Base-by-base conservation (phyloP, 345 rosid species). In the Gossypium stocksii region DNA sequence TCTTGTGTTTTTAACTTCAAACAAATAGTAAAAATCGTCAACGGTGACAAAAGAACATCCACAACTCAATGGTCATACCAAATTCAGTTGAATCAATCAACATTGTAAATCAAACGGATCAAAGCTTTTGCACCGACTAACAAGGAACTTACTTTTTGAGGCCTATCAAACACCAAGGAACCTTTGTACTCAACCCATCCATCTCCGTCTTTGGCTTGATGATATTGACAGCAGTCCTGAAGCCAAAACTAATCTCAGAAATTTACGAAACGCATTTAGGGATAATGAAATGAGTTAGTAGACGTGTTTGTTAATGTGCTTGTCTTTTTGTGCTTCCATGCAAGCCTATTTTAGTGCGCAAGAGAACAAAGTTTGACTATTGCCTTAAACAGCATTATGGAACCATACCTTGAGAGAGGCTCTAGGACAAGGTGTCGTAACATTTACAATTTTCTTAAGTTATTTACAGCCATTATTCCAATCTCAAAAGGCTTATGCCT, bases 141-240 rank as follows among this genome's bases (percentile, higher is more conserved):
- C 4, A 19, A 65, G 44, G 65, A 76, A 23, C 59, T 25, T 82
- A 93, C 98, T 91, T 89, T 93, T 65, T 90, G 97, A 66, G 87
- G 89, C 84, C 82, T 84, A 79, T 90, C 91, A 64, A 90, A 96
- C 15, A 84, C 89, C 89, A 96, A 82, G 7, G 99, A 88, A 41
- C 97, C 99, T 84, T 87, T 91, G 83, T 88, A 89, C 79, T 96
- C 99, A 34, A 96, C 91, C 99, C 99, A 96, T 61, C 99, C 99
- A 87, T 96, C 99, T 72, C 99, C 99, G 83, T 96, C 99, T 80
- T 96, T 96, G 9, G 99, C 98, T 84, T 91, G 93, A 87, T 96
- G 99, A 81, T 93, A 87, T 78, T 90, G 97, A 73, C 97, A 83
- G 80, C 99, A 96, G 83, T 96, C 99, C 99, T 96, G 81, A 64